Conservation (phyloP, 768 basidiomycete species). For the Boletus bicolor region DNA sequence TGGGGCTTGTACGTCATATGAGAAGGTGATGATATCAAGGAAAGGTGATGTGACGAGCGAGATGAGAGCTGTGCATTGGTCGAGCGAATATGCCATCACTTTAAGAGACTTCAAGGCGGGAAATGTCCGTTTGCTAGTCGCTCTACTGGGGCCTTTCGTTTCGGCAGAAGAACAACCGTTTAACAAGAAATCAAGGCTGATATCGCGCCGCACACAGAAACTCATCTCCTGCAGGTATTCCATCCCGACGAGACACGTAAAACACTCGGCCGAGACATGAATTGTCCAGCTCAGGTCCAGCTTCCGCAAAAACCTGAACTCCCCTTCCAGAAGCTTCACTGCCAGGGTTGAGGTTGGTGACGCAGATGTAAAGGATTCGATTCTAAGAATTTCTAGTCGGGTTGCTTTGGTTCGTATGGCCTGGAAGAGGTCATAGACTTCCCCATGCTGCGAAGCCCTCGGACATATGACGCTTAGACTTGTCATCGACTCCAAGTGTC, state of each 20-base stretch:
- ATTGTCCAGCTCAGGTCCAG: slow-evolving; percentile 26
- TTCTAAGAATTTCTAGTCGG: slow-evolving; percentile 16
- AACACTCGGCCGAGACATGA: slow-evolving; percentile 21
- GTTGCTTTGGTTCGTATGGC: slow-evolving; percentile 22
- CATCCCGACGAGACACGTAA: slow-evolving; percentile 21
- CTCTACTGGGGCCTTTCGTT: not conserved
- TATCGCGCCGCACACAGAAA: slow-evolving; percentile 19
- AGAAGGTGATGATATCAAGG: slow-evolving; percentile 23
- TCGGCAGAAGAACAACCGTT: slow-evolving; percentile 3
- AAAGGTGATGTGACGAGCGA: slow-evolving; percentile 23
- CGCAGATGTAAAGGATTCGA: slow-evolving; percentile 23
- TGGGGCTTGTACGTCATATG: slow-evolving; percentile 28
- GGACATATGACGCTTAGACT: slow-evolving; percentile 25
- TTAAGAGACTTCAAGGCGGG: slow-evolving; percentile 24
- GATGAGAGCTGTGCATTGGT: slow-evolving; percentile 28
- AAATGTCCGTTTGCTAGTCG: slow-evolving; percentile 14
- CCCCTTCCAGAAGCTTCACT: slow-evolving; percentile 15
- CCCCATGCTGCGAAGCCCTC: slow-evolving; percentile 14
- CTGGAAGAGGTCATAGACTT: slow-evolving; percentile 23
- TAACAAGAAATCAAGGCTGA: slow-evolving; percentile 13
- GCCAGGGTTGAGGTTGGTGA: slow-evolving; percentile 8
- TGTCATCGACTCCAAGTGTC: slow-evolving; percentile 16
- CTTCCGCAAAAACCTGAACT: slow-evolving; percentile 21
- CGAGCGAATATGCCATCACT: slow-evolving; percentile 23
- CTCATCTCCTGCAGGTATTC: slow-evolving; percentile 24